Conservation (phyloP, 257 asterid genomes). For the Rehmannia glutinosa region DNA sequence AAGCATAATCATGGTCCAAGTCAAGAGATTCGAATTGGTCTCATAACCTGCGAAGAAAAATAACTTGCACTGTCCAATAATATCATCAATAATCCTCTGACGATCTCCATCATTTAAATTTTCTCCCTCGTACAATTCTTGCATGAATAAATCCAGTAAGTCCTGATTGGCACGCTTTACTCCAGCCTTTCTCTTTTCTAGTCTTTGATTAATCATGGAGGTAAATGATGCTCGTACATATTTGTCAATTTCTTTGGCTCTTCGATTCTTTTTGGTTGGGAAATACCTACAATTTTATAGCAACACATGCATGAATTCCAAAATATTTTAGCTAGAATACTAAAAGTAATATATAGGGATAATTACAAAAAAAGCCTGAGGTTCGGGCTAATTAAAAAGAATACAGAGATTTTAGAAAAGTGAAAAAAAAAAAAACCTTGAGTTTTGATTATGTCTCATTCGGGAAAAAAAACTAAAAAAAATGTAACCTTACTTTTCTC, state of each 20-base stretch:
- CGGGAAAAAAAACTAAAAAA: too few relatives aligned
- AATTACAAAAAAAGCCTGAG: too few relatives aligned
- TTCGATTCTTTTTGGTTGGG: slow-evolving; percentile 1
- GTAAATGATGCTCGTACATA: background rate
- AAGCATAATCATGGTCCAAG: slow-evolving; percentile 26
- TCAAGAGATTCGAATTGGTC: slow-evolving; percentile 15
- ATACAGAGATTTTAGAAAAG: background rate
- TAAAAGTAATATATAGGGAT: too few relatives aligned
- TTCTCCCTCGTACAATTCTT: background rate
- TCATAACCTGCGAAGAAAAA: slow-evolving; percentile 23
- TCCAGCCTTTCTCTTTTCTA: background rate
- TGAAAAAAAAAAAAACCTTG: background rate
- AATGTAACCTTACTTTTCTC: slow-evolving; percentile 13
- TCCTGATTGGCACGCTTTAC: background rate
- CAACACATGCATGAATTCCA: background rate
- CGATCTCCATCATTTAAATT: background rate
- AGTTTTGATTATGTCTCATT: background rate
- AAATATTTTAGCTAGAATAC: too few relatives aligned
- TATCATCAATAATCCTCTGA: background rate
- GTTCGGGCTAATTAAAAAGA: too few relatives aligned
- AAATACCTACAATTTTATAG: background rate
- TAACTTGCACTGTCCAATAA: slow-evolving; percentile 13
- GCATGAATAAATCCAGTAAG: background rate
- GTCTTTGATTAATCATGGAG: slow-evolving; percentile 3
- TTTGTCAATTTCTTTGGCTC: slow-evolving; percentile 2